phyloP scores from a whole-genome alignment of 2,329 filamentous ascomycete species.

The Orbilia oligospora region DNA sequence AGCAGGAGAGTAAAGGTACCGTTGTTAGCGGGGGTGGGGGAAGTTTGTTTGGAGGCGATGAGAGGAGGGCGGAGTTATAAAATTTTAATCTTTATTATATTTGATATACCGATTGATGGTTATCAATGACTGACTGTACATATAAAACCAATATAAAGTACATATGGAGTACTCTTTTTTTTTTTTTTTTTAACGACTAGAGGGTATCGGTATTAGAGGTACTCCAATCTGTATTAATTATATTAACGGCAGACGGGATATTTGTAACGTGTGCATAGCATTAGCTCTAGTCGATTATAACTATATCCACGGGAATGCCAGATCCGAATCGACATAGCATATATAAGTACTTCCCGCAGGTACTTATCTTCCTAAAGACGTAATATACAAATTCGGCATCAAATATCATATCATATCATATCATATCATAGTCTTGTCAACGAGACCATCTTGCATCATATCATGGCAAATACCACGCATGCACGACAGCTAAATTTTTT shows the following conservation, averaged over 20 bases:
- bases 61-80: slow-evolving; percentile 16
- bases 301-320: too few relatives aligned
- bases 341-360: background rate
- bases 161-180: background rate
- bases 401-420: too few relatives aligned
- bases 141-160: background rate
- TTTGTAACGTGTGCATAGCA: background rate
- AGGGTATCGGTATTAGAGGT: too few relatives aligned
- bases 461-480: background rate
- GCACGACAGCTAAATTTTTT: background rate
- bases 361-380: background rate
- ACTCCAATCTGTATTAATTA: too few relatives aligned
- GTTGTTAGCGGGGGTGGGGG: background rate
- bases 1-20: background rate
- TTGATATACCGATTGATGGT: background rate
- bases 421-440: too few relatives aligned
- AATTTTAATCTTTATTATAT: background rate
- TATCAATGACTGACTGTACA: background rate
- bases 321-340: background rate
- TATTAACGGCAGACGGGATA: too few relatives aligned
- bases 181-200: too few relatives aligned
- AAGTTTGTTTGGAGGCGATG: slow-evolving; percentile 15
- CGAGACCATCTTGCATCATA: too few relatives aligned
- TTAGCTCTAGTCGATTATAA: too few relatives aligned
- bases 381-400: background rate